phyloP scores from a whole-genome alignment of 192 early-diverging fungal species.

The Phlyctochytrium bullatum region DNA sequence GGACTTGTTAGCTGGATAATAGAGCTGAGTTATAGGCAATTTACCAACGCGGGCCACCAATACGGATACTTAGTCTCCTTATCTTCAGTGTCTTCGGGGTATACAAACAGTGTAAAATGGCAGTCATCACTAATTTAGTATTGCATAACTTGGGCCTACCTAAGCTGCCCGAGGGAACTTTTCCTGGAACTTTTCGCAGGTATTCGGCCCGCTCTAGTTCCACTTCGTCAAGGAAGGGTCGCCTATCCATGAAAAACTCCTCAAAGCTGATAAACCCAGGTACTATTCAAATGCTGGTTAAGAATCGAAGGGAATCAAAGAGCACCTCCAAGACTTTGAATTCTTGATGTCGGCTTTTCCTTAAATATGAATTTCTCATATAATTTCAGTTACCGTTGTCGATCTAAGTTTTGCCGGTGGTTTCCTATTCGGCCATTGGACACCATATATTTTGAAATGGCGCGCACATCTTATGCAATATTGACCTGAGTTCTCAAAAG shows the following conservation, averaged over 20 bases:
- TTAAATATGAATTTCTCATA: conserved; percentile 16
- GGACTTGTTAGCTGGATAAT: not conserved
- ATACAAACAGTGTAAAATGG: conserved; percentile 22
- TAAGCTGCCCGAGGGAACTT: conserved; percentile 9
- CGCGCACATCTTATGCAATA: conserved; percentile 39
- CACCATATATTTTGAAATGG: conserved; percentile 38
- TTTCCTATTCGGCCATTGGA: conserved; percentile 41
- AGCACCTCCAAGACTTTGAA: conserved; percentile 17
- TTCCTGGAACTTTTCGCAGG: conserved; percentile 15
- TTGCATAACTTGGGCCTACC: not conserved
- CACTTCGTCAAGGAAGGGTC: conserved; percentile 1
- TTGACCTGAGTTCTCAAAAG: no score
- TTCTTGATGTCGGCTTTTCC: conserved; percentile 14
- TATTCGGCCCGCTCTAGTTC: conserved; percentile 20
- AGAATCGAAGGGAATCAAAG: conserved; percentile 6
- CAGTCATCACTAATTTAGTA: not conserved
- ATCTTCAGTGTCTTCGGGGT: conserved; percentile 33
- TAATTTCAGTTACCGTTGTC: no score
- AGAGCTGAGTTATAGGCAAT: not conserved
- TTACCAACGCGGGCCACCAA: conserved; percentile 49
- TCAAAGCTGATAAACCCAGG: conserved; percentile 13
- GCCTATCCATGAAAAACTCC: conserved; percentile 9
- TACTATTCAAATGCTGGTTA: not conserved
- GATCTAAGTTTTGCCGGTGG: no score
- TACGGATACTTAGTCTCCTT: conserved; percentile 2